phyloP scores from a whole-genome alignment of 805 yeast genomes.

The Brettanomyces bruxellensis region DNA sequence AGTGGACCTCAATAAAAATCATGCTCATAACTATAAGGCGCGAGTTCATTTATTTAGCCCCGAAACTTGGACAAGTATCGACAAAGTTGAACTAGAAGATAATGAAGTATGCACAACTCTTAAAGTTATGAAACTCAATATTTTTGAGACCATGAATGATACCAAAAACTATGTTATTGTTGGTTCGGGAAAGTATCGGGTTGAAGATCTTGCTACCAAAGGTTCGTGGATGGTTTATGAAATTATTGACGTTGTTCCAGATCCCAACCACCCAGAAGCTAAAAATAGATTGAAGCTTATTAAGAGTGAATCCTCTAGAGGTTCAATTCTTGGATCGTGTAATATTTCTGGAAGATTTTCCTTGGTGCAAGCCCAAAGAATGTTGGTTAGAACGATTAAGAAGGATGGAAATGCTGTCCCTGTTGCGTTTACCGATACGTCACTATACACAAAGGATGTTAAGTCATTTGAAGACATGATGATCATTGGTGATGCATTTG shows the following conservation, averaged over 20 bases:
- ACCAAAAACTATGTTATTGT: conserved; percentile 40
- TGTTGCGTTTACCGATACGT: conserved; percentile 87
- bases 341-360: conserved; percentile 79
- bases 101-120: conserved; percentile 56
- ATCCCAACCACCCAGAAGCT: conserved; percentile 78
- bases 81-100: conserved; percentile 53
- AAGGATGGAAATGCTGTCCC: conserved; percentile 75
- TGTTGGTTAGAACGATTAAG: conserved; percentile 70
- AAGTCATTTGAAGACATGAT: conserved; percentile 78
- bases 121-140: conserved; percentile 42
- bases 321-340: conserved; percentile 72
- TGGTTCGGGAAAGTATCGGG: conserved; percentile 70
- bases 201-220: conserved; percentile 72
- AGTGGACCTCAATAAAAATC: conserved; percentile 35
- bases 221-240: conserved; percentile 74
- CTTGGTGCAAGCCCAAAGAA: conserved; percentile 79
- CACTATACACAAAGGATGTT: conserved; percentile 67
- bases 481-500: conserved; percentile 72
- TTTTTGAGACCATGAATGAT: conserved; percentile 11
- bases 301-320: conserved; percentile 66
- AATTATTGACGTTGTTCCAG: conserved; percentile 77
- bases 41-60: conserved; percentile 63
- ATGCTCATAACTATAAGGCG: conserved; percentile 50
- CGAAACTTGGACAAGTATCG: conserved; percentile 67
- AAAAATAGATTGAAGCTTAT: conserved; percentile 68